These are phyloP conservation scores for Chytridium lagenaria DNA, from an alignment of 371 early-diverging fungal genomes.

Conservation along the genomic window DNA sequence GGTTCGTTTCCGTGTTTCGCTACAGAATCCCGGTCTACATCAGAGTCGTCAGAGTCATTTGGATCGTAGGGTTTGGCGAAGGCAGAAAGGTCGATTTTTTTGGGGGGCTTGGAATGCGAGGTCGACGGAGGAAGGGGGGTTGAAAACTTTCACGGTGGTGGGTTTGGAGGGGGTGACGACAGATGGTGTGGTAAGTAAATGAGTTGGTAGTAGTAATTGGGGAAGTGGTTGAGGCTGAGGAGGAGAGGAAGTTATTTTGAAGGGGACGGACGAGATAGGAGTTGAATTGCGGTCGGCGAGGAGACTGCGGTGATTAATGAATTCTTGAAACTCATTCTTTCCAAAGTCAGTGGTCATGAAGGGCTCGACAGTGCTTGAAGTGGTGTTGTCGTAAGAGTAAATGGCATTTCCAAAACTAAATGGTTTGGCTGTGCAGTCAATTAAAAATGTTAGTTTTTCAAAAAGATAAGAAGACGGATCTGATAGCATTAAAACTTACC, in stretches of 20 bases:
- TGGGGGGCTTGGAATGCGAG: conserved; percentile 6
- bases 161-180: not conserved
- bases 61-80: conserved; percentile 30
- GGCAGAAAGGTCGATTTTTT: conserved; percentile 16
- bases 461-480: not conserved
- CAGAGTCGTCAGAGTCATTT: conserved; percentile 5
- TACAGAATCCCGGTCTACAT: not conserved
- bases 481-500: not conserved
- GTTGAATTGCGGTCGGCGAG: conserved; percentile 12
- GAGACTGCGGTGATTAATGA: conserved; percentile 13
- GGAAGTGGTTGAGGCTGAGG: not conserved
- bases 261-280: not conserved
- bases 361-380: conserved; percentile 8
- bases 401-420: conserved; percentile 16
- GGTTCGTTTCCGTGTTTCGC: not conserved
- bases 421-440: not conserved
- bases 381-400: not conserved
- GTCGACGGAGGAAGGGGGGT: not conserved
- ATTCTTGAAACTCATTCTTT: not conserved
- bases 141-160: not conserved
- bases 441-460: not conserved
- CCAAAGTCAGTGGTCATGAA: conserved; percentile 9
- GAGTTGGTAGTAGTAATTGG: not conserved
- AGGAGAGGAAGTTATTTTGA: not conserved
- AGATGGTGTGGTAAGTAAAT: not conserved